These are phyloP conservation scores for Nakazawaea siamensis DNA, from an alignment of 805 yeast species.

Conservation along the genomic window DNA sequence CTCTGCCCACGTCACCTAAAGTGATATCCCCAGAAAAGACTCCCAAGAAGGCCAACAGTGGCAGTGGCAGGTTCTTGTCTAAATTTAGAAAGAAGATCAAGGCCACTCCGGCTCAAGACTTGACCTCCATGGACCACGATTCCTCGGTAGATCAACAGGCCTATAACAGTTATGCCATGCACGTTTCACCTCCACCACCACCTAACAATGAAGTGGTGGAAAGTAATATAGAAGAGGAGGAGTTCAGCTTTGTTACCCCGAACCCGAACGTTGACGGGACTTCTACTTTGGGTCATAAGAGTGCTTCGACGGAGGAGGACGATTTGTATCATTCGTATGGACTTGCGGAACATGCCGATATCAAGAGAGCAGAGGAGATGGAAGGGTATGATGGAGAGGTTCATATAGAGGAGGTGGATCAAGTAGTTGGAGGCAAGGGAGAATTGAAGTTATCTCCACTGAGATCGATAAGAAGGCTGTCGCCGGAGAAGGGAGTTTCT, in stretches of 20 bases:
- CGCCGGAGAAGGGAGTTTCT: slow-evolving; percentile 1
- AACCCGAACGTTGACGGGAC: no score
- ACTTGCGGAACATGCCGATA: not conserved
- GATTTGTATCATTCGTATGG: slow-evolving; percentile 4
- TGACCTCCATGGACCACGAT: slow-evolving; percentile 9
- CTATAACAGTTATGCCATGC: slow-evolving; percentile 2
- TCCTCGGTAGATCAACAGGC: not conserved
- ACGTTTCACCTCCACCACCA: slow-evolving; percentile 7
- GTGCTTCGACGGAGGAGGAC: not conserved
- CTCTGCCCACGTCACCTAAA: no score
- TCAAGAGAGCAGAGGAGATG: not conserved
- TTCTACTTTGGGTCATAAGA: not conserved
- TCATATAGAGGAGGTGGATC: slow-evolving; percentile 3
- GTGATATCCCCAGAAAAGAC: no score
- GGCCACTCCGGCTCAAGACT: not conserved
- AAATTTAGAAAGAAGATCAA: slow-evolving; percentile 4
- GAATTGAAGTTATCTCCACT: slow-evolving; percentile 4
- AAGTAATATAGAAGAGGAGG: not conserved
- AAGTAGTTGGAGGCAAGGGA: not conserved
- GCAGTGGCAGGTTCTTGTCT: slow-evolving; percentile 2
- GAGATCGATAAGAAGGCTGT: not conserved
- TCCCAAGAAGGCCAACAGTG: not conserved
- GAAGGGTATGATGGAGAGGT: slow-evolving; percentile 4
- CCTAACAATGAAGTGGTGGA: no score
- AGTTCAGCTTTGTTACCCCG: not conserved